Evolutionary conservation across 192 early-diverging fungal genomes (phyloP), one percentile per base, ranked within the genome.

Genomic region (Oehlia diaphana): DNA sequence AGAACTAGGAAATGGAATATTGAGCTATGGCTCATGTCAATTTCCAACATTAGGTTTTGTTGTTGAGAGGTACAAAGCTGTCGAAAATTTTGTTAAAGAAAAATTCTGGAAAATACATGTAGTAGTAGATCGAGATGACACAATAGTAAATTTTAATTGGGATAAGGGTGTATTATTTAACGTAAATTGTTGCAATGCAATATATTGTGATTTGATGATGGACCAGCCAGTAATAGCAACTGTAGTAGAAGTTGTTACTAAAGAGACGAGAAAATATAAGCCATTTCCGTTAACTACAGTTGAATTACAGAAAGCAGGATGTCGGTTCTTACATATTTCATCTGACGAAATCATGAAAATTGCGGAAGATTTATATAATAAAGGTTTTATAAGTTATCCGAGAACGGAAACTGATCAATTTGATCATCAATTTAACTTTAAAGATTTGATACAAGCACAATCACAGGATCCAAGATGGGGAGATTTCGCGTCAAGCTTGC

Each of bases 41-140:
- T 97, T 99, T 65, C 97, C 97, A 3, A 98, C 97, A 0, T 78
- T 99, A 14, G 98, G 97, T 0, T 99, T 99, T 83, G 91, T 99
- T 8, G 97, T 99, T 9, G 94, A 96, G 72, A 91, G 92, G 74
- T 98, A 90, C 79, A 80, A 89, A 62, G 88, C 91, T 70, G 88
- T 91, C 8, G 87, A 94, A 65, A 85, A 85, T 33, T 99, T 99
- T 88, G 87, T 93, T 1, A 88, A 93, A n/a, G 98, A 99, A 81
- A 75, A 79, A 8, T 98, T 98, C 80, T 99, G 98, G 98, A 91
- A 91, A 58, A 88, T 99, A 9, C 89, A 92, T 53, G 81, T 96
- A 26, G 82, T 82, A 23, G 87, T 91, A 62, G 65, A 71, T 23
- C 89, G 89, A 72, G 88, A 86, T 19, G 87, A 87, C 4, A 78